phyloP scores from a whole-genome alignment of 176 grass and related monocot genomes.

The Rhynchospora tenuis region DNA sequence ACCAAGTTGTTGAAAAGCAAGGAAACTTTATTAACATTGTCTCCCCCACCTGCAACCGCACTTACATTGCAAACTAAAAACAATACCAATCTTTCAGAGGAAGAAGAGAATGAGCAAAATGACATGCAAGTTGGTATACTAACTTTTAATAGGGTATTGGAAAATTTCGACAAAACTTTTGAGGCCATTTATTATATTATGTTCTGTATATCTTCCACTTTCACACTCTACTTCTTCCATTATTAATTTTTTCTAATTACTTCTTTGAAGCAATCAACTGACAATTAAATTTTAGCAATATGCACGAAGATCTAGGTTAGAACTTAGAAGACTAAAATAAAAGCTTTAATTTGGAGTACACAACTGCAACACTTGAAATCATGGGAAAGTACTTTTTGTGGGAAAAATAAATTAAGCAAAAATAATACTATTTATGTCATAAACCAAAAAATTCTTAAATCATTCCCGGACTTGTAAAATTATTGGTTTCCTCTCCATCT shows the following conservation, averaged over 20 bases:
- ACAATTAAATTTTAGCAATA: background rate
- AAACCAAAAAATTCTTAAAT: background rate
- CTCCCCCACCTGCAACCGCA: slow-evolving; percentile 4
- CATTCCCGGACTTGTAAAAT: background rate
- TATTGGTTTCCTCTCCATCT: no score
- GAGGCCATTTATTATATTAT: background rate
- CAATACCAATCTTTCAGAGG: background rate
- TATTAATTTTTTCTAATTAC: background rate
- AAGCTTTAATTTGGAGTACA: background rate
- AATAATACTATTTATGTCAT: background rate
- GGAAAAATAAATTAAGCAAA: background rate
- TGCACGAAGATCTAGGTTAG: background rate
- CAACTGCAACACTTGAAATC: background rate
- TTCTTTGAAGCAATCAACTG: background rate
- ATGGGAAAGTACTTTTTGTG: background rate
- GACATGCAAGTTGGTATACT: background rate
- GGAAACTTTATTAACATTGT: background rate
- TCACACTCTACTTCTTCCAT: background rate
- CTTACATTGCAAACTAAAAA: background rate
- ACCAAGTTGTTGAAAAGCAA: background rate
- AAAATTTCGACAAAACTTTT: background rate
- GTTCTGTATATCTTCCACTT: background rate
- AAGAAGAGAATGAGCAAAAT: slow-evolving; percentile 16
- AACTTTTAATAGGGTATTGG: background rate
- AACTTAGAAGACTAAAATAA: background rate